Evolutionary conservation across 768 basidiomycete genomes (phyloP).

Genomic region (Russula brevipes): DNA sequence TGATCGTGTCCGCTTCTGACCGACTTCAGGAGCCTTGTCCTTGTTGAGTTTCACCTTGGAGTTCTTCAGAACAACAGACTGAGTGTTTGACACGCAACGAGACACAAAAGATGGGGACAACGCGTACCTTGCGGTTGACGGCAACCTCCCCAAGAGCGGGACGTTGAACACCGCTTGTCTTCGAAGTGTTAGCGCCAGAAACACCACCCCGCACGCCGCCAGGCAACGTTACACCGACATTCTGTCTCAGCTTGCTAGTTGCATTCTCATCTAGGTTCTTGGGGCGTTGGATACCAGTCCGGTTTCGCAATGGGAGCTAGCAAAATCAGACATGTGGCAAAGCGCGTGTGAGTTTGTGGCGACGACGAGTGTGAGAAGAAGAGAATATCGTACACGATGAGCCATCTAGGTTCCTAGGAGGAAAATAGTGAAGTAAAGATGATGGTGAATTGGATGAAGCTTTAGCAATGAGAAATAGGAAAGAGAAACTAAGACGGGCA

Average conservation of each 20-base stretch:
- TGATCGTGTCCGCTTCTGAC: conserved; percentile 54
- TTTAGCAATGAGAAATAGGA: conserved; percentile 15
- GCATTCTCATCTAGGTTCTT: conserved; percentile 78
- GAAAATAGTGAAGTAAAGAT: conserved; percentile 18
- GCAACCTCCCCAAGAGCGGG: conserved; percentile 79
- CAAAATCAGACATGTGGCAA: conserved; percentile 8
- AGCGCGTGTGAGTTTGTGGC: conserved; percentile 20
- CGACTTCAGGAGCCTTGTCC: conserved; percentile 45
- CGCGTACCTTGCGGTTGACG: conserved; percentile 66
- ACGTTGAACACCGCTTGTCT: conserved; percentile 53
- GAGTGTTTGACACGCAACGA: conserved; percentile 1
- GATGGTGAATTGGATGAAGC: conserved; percentile 12
- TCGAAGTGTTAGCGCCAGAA: conserved; percentile 38
- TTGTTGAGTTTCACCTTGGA: conserved; percentile 51
- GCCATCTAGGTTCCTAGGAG: conserved; percentile 22
- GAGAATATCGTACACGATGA: conserved; percentile 20
- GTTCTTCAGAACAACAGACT: conserved; percentile 14
- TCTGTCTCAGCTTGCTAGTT: conserved; percentile 58
- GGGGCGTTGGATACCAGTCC: conserved; percentile 55
- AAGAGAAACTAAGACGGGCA: conserved; percentile 18
- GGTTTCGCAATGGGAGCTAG: conserved; percentile 63
- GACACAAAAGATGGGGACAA: not conserved
- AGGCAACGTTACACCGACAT: conserved; percentile 43
- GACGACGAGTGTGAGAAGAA: not conserved
- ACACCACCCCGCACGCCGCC: conserved; percentile 49